phyloP scores from a whole-genome alignment of 2,329 filamentous ascomycete genomes.

The Venturia carpophila region DNA sequence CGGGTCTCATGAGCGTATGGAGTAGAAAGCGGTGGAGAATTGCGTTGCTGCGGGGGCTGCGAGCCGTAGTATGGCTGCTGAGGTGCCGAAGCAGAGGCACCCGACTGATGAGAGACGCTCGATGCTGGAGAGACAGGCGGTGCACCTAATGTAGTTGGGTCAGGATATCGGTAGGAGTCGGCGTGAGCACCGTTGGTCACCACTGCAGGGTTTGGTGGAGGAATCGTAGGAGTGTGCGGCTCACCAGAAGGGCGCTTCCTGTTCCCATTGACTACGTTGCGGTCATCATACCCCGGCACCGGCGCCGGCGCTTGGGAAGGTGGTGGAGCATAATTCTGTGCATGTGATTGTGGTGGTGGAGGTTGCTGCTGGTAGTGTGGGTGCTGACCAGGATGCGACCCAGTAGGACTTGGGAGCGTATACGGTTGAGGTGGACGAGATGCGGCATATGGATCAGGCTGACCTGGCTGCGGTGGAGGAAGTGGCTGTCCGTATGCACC shows the following conservation, averaged over 20 bases:
- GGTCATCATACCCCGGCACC: conserved; percentile 13
- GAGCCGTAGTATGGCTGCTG: conserved; percentile 31
- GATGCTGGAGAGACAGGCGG: conserved; percentile 38
- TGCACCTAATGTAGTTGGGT: conserved; percentile 34
- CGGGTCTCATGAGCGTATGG: conserved; percentile 28
- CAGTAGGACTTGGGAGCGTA: conserved; percentile 39
- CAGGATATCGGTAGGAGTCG: conserved; percentile 18
- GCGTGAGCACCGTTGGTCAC: conserved; percentile 19
- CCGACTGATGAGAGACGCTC: conserved; percentile 27
- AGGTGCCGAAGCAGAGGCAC: background rate
- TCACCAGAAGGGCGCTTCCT: conserved; percentile 42
- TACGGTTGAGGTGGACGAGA: conserved; percentile 27
- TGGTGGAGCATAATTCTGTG: conserved; percentile 24
- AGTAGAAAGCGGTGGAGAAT: conserved; percentile 22
- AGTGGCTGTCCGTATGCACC: conserved; percentile 45
- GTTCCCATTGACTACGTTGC: conserved; percentile 32
- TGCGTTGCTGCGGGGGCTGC: conserved; percentile 31
- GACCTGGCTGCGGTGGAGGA: conserved; percentile 29
- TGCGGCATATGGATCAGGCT: conserved; percentile 21
- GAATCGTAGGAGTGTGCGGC: conserved; percentile 44
- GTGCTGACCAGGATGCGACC: conserved; percentile 28
- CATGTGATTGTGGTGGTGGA: conserved; percentile 12
- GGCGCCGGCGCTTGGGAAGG: conserved; percentile 28
- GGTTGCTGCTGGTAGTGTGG: conserved; percentile 19
- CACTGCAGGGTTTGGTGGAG: conserved; percentile 40